Percentiles rank a stretch among this genome's conserved stretches.
phyloP scores from a whole-genome alignment of 148 eudicot genomes.

The Silene uniflora region DNA sequence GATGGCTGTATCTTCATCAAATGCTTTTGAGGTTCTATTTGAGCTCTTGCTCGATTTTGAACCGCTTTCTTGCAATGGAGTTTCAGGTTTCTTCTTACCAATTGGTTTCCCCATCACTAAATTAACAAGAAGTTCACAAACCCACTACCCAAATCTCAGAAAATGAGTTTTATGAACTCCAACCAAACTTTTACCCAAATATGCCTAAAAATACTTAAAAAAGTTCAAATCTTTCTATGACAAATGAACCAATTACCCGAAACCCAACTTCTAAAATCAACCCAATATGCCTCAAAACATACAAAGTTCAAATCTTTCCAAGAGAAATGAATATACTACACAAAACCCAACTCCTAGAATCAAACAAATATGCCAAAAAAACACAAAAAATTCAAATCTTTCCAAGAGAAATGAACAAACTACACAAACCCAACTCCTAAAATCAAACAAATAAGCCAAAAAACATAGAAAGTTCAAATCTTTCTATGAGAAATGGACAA shows the following conservation, averaged over 20 bases:
- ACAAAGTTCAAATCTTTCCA: constrained; percentile 9
- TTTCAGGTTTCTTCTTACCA: constrained; percentile 47
- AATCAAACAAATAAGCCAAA: background rate
- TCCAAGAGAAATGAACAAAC: background rate
- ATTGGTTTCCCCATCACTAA: constrained; percentile 71
- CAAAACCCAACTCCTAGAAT: constrained; percentile 20
- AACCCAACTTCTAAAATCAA: constrained; percentile 20
- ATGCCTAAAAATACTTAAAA: constrained; percentile 11
- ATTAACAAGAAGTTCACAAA: background rate
- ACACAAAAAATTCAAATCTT: constrained; percentile 6
- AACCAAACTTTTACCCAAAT: constrained; percentile 11
- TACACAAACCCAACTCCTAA: constrained; percentile 9
- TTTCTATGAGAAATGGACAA: background rate
- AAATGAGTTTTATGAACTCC: background rate
- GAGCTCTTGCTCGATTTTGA: constrained; percentile 33
- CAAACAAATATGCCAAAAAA: background rate
- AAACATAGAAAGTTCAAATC: constrained; percentile 1
- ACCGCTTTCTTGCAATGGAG: constrained; percentile 28
- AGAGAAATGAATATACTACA: background rate
- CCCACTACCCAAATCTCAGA: constrained; percentile 10
- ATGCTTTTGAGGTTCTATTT: constrained; percentile 57
- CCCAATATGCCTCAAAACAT: background rate
- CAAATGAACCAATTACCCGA: constrained; percentile 9
- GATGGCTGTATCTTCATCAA: constrained; percentile 93
- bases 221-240: constrained; percentile 12